Evolutionary conservation across 805 yeast species (phyloP), one percentile per base, ranked within the genome.

Genomic region (Starmerella floris): DNA sequence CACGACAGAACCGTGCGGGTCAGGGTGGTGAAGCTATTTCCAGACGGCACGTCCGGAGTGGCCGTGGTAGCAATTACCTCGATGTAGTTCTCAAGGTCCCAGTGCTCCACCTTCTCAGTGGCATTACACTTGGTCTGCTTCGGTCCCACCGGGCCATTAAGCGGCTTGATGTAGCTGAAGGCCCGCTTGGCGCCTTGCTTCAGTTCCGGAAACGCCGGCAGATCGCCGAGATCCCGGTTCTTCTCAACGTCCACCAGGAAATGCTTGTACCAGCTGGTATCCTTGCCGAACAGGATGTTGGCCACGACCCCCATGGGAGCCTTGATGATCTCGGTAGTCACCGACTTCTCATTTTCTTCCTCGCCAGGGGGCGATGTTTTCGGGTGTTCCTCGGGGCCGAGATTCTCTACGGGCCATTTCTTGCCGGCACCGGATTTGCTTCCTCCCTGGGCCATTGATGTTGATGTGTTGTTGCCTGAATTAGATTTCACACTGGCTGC

Each of bases 31-130:
- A 91, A 91, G 1, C 82, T 71, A 34, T 70, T 70, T 4, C 99
- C 99, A 54, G 87, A 80, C 0, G 99, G 98, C 15, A 91, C 97
- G 56, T 84, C 91, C 0, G 98, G 99, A 0, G 98, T 87, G 32
- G 64, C 66, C 0, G 88, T 75, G 2, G 73, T 66, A 33, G 77
- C 74, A 2, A 76, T 62, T 2, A 84, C 75, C 45, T 75, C 70
- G 27, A 83, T 72, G 50, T 69, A 69, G 16, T 67, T 65, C 4
- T 70, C 63, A 40, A 67, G 65, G 53, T 82, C 79, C 53, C 69
- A 62, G 36, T 69, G 62, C 35, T 75, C 72, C 19, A 82, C 66
- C 0, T 68, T 63, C 52, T 85, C 95, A 26, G 76, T 74, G 15
- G 73, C 75, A n/a, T 63, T 46, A 57, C 94, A 83, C 43, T 70